Base-by-base conservation (phyloP, 768 basidiomycete species). In the Exidia glandulosa region DNA sequence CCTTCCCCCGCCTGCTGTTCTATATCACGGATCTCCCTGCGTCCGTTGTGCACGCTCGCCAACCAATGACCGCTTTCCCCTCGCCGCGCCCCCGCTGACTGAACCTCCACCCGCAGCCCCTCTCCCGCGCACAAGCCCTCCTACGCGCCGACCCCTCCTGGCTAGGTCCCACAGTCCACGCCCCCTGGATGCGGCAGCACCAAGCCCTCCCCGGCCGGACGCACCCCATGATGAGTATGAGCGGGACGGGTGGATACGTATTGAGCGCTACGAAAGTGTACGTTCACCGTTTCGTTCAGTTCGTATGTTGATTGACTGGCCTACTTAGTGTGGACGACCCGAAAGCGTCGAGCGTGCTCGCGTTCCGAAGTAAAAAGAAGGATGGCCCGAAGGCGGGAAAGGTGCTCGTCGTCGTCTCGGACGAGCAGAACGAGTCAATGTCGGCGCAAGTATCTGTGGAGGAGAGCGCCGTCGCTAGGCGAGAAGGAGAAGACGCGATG, bases 151-250 rank as follows among this genome's bases (percentile, higher is more conserved):
- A 79, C 41, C 83, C 87, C 10, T 72, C 79, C 62, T 94, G 83
- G 71, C 76, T 98, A 10, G 85, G 83, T 32, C 87, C 92, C 7
- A 84, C 19, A 14, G 41, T 45, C 19, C 50, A 54, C 30, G 27
- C 25, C 25, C 50, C 32, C 41, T 30, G 36, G 41, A 62, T n/a
- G 52, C 23, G 9, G 59, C 25, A 54, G 36, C 12, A 41, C 7
- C 60, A 82, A 75, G 86, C 94, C 16, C 77, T 99, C n/a, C 96
- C 96, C 29, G 95, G 96, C 29, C 81, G 96, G 34, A 95, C 91
- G 41, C 96, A 99, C 74, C 96, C 96, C 3, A 84, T 82, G 63
- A 98, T 99, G 96, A 86, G 79, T 59, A 89, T 85, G 61, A 87
- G 90, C 25, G 91, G 90, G 12, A 85, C 87, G 1, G 94, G 93